Base-by-base conservation (phyloP, 305 asterid species). In the Nicotiana rustica region DNA sequence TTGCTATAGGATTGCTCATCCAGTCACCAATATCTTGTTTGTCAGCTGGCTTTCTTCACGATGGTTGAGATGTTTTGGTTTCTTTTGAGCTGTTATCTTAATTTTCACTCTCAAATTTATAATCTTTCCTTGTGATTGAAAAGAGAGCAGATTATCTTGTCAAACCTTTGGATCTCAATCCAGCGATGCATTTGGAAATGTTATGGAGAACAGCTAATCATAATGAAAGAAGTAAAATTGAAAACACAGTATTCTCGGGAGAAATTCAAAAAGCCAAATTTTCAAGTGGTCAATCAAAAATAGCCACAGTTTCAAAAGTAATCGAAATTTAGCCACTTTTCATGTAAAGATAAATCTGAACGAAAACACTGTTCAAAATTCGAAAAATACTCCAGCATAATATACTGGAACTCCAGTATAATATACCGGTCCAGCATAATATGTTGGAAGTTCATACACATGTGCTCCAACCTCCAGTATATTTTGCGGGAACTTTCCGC, bases 61-160 rank as follows among this genome's bases (percentile, higher is more conserved):
- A 68, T 68, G n/a, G 17, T 68, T 68, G 41, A 29, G 56, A 41
- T 69, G n/a, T 38, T 69, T 18, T 10, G 12, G 19, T 56, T 69
- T 25, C 35, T 70, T 70, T 70, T 10, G 60, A 10, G 21, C 19
- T 10, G 60, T 41, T 10, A 70, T 70, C 36, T 70, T 70, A 41
- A 41, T 70, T 70, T 41, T 19, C 78, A 70, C 35, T 38, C 57
- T n/a, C 2, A 36, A 68, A 68, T n/a, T 36, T n/a, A 17, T 36
- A 68, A 0, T 35, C 52, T 33, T 67, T 0, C 57, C 13, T 62
- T 62, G 33, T 10, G 35, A 14, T 70, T 70, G 60, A 56, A 0
- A 41, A 38, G 59, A 41, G 35, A 41, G 35, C 14, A 69, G 47
- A 36, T n/a, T 69, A 69, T 56, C n/a, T 69, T 69, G 57, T 69